Conservation (phyloP, 257 asterid genomes). For the Echium plantagineum region DNA sequence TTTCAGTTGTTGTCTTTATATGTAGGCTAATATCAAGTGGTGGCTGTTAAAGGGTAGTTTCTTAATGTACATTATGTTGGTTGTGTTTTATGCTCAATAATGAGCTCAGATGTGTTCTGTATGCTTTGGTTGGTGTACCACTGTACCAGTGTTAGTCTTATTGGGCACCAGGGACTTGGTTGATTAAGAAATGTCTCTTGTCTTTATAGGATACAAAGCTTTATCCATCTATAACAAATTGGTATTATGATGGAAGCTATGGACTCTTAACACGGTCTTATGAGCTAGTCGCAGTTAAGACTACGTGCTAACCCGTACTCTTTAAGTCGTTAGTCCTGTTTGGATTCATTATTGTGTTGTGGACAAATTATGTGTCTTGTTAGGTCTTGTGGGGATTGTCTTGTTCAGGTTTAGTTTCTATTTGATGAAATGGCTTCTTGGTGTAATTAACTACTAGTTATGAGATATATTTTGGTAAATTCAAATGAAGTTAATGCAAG, state of each 20-base stretch:
- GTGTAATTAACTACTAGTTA: neutral
- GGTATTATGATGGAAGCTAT: no score
- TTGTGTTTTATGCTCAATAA: neutral
- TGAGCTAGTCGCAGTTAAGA: no score
- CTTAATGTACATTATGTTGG: neutral
- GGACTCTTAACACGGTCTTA: no score
- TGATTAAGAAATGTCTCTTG: no score
- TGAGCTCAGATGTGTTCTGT: constrained; percentile 6
- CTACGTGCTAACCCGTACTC: no score
- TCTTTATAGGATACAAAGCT: no score
- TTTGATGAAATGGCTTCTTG: neutral
- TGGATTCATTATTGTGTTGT: no score
- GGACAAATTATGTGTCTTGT: neutral
- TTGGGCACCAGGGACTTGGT: neutral
- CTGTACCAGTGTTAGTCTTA: neutral
- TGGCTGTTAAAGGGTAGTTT: no score
- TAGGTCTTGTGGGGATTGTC: neutral
- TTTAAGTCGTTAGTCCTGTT: neutral
- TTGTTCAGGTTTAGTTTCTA: neutral
- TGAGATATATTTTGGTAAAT: neutral
- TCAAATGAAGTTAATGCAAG: neutral
- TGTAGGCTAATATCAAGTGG: no score
- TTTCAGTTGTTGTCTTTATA: constrained; percentile 5
- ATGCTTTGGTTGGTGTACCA: constrained; percentile 1
- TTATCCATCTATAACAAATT: no score